These are phyloP conservation scores for Mimosa pudica DNA, from an alignment of 306 rosid genomes.

Conservation along the genomic window DNA sequence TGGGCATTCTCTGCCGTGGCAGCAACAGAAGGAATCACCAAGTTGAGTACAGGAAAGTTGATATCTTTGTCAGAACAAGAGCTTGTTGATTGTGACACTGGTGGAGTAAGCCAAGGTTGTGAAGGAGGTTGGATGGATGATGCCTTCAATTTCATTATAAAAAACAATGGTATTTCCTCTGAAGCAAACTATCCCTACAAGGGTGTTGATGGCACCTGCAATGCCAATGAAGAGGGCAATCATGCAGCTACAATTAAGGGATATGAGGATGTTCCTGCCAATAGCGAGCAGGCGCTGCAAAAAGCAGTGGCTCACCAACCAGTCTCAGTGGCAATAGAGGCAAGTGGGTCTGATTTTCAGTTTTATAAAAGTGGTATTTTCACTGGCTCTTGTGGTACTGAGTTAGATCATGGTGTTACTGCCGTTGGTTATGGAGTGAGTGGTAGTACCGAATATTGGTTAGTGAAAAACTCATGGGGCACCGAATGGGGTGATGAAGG, in stretches of 20 bases:
- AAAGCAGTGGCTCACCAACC: neutral
- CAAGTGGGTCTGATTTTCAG: neutral
- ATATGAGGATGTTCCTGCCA: neutral
- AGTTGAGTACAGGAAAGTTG: neutral
- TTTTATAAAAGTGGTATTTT: neutral
- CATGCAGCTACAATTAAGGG: neutral
- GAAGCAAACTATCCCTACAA: neutral
- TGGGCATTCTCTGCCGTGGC: neutral
- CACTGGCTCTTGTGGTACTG: neutral
- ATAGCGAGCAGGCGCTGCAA: neutral
- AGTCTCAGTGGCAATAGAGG: neutral
- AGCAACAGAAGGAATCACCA: neutral
- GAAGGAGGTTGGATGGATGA: slow-evolving; percentile 2
- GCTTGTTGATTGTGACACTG: neutral
- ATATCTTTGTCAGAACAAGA: neutral
- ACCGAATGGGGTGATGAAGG: neutral
- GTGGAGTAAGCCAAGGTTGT: neutral
- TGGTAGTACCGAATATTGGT: neutral
- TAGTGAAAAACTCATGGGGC: neutral
- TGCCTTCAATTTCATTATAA: neutral
- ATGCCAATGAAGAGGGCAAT: neutral
- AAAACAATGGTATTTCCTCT: neutral
- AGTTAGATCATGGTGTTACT: neutral
- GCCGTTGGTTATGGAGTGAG: neutral
- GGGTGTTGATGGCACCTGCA: neutral